phyloP scores from a whole-genome alignment of 768 basidiomycete genomes.

The Tylopilus vinaceipallidus region DNA sequence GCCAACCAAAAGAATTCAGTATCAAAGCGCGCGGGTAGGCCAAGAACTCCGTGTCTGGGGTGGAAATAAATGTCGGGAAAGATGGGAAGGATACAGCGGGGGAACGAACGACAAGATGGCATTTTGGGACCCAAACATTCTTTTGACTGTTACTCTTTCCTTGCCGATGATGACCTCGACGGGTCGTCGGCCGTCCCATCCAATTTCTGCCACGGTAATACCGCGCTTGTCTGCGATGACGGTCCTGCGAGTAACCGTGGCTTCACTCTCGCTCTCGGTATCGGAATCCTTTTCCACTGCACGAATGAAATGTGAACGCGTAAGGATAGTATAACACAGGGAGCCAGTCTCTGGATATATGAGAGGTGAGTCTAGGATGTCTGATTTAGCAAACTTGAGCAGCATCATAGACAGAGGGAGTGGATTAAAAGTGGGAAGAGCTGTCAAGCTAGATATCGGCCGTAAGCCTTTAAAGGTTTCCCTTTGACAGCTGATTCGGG shows the following conservation, averaged over 20 bases:
- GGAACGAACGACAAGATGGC: constrained; percentile 52
- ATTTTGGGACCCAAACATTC: constrained; percentile 56
- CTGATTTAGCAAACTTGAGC: constrained; percentile 55
- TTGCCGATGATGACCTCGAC: constrained; percentile 48
- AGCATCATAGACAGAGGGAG: constrained; percentile 39
- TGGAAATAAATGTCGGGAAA: neutral
- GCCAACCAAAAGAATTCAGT: constrained; percentile 60
- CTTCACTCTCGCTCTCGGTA: constrained; percentile 28
- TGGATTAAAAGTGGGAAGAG: neutral
- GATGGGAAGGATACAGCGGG: neutral
- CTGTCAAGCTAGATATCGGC: neutral
- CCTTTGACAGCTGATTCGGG: neutral
- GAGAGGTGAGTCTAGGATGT: constrained; percentile 57
- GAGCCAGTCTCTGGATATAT: constrained; percentile 51
- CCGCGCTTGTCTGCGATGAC: constrained; percentile 43
- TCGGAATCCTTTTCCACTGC: constrained; percentile 28
- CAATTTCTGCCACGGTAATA: constrained; percentile 43
- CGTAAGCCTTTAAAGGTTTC: neutral
- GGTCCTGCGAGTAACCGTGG: constrained; percentile 38
- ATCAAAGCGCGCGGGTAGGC: constrained; percentile 61
- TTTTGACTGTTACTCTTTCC: constrained; percentile 48
- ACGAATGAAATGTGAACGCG: constrained; percentile 34
- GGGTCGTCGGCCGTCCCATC: constrained; percentile 54
- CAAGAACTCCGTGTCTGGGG: constrained; percentile 54
- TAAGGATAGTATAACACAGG: constrained; percentile 48